Percentiles rank a stretch among this genome's conserved stretches.
These are phyloP conservation scores for Gossypium stocksii DNA, from an alignment of 345 rosid species.

Conservation along the genomic window DNA sequence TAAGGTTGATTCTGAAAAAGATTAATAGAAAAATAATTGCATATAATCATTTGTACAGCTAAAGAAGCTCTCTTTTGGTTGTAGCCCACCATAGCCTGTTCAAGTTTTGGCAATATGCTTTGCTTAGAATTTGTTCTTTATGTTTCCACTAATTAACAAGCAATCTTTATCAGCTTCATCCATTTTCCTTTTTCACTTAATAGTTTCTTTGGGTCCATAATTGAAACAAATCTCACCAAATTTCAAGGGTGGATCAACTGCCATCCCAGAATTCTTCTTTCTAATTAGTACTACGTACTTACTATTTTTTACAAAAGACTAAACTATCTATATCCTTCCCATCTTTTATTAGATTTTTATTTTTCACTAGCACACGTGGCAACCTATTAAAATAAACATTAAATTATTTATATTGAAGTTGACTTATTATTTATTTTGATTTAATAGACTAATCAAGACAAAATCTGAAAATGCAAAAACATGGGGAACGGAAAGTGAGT, in stretches of 20 bases:
- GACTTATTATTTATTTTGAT: background rate
- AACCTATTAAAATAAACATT: background rate
- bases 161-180: background rate
- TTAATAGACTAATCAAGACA: background rate
- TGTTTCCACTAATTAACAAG: constrained; percentile 1
- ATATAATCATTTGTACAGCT: background rate
- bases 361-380: background rate
- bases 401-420: background rate
- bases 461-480: constrained; percentile 7
- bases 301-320: background rate
- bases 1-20: no score
- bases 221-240: background rate
- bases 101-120: background rate
- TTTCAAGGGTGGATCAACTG: background rate
- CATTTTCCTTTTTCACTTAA: background rate
- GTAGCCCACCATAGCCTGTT: constrained; percentile 4
- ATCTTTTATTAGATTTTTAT: background rate
- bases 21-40: no score
- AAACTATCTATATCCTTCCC: background rate
- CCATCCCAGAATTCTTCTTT: background rate
- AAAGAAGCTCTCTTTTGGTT: background rate
- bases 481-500: background rate
- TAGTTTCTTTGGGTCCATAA: background rate
- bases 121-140: constrained; percentile 8
- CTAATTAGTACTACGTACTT: background rate